Percentiles rank a stretch among this genome's conserved stretches.
phyloP scores from a whole-genome alignment of 2,329 filamentous ascomycete genomes.

The Neonectria magnoliae region DNA sequence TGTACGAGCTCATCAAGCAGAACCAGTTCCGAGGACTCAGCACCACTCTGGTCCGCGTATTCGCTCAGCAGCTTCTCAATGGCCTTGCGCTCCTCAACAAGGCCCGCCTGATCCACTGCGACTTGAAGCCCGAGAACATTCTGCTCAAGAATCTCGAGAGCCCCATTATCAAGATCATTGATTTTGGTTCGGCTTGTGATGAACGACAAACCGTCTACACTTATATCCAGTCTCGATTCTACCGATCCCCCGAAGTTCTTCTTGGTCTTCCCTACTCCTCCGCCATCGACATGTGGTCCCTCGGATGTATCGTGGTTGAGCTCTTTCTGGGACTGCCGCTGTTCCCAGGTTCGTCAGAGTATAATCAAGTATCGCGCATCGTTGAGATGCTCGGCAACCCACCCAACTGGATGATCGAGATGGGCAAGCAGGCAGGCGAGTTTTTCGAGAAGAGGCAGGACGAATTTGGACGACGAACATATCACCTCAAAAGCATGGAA shows the following conservation, averaged over 20 bases:
- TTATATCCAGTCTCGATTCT: constrained; percentile 98
- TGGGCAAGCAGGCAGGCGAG: constrained; percentile 96
- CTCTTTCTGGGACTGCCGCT: constrained; percentile 93
- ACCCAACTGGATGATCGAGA: constrained; percentile 98
- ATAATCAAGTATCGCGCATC: constrained; percentile 97
- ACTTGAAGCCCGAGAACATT: constrained; percentile 98
- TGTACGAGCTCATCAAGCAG: constrained; percentile 99
- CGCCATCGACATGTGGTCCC: constrained; percentile 99
- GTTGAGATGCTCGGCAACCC: constrained; percentile 98
- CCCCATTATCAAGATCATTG: constrained; percentile 99
- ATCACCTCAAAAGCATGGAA: constrained; percentile 96
- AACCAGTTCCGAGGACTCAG: constrained; percentile 98
- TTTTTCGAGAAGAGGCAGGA: constrained; percentile 95
- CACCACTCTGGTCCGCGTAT: constrained; percentile 95
- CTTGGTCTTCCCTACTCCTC: constrained; percentile 97
- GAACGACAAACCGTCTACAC: constrained; percentile 99
- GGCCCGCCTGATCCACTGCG: constrained; percentile 95
- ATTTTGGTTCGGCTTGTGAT: constrained; percentile 98
- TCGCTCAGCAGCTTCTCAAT: constrained; percentile 95
- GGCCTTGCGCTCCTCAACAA: constrained; percentile 93
- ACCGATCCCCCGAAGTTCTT: constrained; percentile 94
- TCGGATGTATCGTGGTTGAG: constrained; percentile 98
- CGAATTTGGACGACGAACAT: constrained; percentile 90
- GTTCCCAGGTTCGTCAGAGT: constrained; percentile 97
- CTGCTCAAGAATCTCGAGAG: constrained; percentile 97